Conservation (phyloP, 805 yeast genomes). For the Candida silvicultrix region DNA sequence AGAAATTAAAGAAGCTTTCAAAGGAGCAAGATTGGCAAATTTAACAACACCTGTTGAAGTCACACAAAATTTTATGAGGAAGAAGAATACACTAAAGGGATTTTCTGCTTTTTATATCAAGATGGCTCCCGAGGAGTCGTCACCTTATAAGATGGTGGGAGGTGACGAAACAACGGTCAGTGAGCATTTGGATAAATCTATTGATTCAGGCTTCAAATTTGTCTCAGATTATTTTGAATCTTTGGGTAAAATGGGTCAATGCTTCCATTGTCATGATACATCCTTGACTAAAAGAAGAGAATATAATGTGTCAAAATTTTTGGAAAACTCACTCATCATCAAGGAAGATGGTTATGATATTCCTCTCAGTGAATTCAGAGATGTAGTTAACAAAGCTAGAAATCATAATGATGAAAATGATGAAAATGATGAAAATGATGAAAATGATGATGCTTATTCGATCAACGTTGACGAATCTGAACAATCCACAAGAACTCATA, state of each 20-base stretch:
- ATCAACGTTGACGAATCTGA: no score
- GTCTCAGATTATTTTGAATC: background rate
- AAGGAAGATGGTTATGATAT: background rate
- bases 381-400: background rate
- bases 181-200: background rate
- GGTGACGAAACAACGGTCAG: background rate
- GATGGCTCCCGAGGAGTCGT: background rate
- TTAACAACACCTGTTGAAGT: background rate
- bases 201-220: background rate
- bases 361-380: background rate
- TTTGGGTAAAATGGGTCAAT: background rate
- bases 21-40: background rate
- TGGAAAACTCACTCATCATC: background rate
- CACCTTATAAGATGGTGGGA: background rate
- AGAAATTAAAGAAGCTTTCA: background rate
- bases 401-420: background rate
- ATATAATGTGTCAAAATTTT: no score
- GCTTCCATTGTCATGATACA: background rate
- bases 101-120: background rate
- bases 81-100: background rate
- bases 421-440: background rate
- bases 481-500: no score
- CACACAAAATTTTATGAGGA: background rate
- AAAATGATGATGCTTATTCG: no score
- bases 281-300: background rate